phyloP scores from a whole-genome alignment of 2,329 filamentous ascomycete species.

The Cytospora piceae region DNA sequence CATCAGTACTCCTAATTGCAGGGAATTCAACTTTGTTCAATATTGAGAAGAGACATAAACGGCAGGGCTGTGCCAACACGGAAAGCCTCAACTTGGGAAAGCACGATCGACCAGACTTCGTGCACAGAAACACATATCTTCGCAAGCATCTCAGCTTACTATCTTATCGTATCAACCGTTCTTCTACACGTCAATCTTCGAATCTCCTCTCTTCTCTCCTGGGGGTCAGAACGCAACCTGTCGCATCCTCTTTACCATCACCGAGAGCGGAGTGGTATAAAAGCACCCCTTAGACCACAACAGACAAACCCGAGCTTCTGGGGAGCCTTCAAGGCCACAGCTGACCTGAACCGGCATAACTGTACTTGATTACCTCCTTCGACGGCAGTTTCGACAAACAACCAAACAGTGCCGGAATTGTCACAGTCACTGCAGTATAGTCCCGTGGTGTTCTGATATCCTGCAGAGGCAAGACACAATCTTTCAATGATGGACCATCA shows the following conservation, averaged over 20 bases:
- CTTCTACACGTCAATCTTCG: not conserved
- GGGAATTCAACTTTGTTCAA: conserved; percentile 17
- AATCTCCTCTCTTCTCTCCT: conserved; percentile 5
- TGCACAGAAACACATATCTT: conserved; percentile 10
- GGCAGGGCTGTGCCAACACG: conserved; percentile 2
- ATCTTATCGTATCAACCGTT: not conserved
- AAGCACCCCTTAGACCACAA: not conserved
- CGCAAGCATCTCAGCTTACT: not conserved
- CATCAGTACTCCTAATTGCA: conserved; percentile 20
- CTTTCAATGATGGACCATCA: conserved; percentile 28
- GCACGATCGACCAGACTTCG: not conserved
- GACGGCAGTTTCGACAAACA: not conserved
- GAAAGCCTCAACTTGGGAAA: not conserved
- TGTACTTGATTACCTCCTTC: not conserved
- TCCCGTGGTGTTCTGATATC: not conserved
- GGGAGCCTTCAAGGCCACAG: not conserved
- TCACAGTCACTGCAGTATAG: not conserved
- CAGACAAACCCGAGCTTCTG: not conserved
- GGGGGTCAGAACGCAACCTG: not conserved
- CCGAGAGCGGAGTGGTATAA: conserved; percentile 1
- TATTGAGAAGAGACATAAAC: conserved; percentile 18
- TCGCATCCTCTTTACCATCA: not conserved
- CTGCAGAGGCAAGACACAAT: conserved; percentile 5
- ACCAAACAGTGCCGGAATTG: not conserved
- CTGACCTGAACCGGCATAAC: not conserved